Evolutionary conservation across 2,329 filamentous ascomycete species (phyloP).

Genomic region (Claviceps sorghi): DNA sequence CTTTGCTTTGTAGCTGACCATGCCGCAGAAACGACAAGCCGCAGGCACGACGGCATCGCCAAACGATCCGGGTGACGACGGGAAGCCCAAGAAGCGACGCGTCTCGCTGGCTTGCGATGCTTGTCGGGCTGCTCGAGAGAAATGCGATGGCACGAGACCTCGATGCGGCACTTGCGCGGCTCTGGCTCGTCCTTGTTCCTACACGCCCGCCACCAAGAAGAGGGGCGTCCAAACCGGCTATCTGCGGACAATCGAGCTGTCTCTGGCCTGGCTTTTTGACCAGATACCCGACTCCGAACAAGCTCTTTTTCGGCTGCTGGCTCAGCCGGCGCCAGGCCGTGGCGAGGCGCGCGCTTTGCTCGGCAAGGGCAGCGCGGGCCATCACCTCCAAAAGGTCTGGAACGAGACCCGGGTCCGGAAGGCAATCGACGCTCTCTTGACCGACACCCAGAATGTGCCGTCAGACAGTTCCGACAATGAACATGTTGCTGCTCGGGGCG

Average conservation of each 20-base stretch:
- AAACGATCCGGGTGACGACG: neutral
- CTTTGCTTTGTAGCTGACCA: slow-evolving; percentile 10
- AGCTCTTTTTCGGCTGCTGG: slow-evolving; percentile 39
- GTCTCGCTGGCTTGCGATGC: slow-evolving; percentile 57
- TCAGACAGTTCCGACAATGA: slow-evolving; percentile 22
- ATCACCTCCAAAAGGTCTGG: slow-evolving; percentile 48
- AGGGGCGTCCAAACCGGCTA: slow-evolving; percentile 69
- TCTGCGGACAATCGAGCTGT: slow-evolving; percentile 56
- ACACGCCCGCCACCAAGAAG: slow-evolving; percentile 60
- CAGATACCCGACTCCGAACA: slow-evolving; percentile 45
- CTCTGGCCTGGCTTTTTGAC: slow-evolving; percentile 52
- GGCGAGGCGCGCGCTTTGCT: slow-evolving; percentile 29
- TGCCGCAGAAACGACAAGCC: slow-evolving; percentile 26
- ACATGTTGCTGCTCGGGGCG: slow-evolving; percentile 12
- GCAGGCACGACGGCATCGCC: neutral
- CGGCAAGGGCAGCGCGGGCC: slow-evolving; percentile 37
- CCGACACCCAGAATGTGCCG: slow-evolving; percentile 23
- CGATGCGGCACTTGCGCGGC: slow-evolving; percentile 51
- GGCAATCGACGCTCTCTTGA: slow-evolving; percentile 48
- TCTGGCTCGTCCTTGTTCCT: slow-evolving; percentile 52
- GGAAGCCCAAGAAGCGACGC: slow-evolving; percentile 40
- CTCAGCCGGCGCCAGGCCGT: slow-evolving; percentile 26
- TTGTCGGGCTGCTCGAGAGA: slow-evolving; percentile 52
- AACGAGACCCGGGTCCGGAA: slow-evolving; percentile 46
- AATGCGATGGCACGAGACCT: slow-evolving; percentile 56